Evolutionary conservation across 306 rosid genomes (phyloP).

Genomic region (Acacia acuminata): DNA sequence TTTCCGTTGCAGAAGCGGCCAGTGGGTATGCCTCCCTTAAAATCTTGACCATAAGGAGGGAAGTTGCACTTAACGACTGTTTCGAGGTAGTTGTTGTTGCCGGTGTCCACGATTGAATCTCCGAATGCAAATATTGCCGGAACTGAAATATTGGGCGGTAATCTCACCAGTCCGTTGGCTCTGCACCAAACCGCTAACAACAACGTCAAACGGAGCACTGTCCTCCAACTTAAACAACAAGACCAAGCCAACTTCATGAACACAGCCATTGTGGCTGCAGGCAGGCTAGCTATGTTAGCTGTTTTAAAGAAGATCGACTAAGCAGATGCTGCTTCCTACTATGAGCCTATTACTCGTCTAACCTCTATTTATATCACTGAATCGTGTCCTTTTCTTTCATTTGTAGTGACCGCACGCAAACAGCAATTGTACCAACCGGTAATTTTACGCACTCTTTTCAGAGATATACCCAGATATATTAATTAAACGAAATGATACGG

Average conservation of each 20-base stretch:
- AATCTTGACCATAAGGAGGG: slow-evolving; percentile 42
- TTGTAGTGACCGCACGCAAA: background rate
- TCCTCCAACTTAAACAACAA: background rate
- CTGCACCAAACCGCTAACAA: background rate
- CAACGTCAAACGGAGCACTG: background rate
- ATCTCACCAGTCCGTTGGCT: slow-evolving; percentile 4
- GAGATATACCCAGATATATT: background rate
- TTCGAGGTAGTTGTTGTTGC: slow-evolving; percentile 50
- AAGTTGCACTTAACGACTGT: slow-evolving; percentile 39
- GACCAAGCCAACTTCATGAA: background rate
- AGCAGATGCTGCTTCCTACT: background rate
- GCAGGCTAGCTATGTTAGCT: background rate
- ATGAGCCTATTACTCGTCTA: background rate
- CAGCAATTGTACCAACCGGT: background rate
- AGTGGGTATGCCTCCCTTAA: slow-evolving; percentile 37
- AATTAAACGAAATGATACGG: background rate
- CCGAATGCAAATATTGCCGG: slow-evolving; percentile 75
- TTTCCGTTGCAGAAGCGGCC: slow-evolving; percentile 48
- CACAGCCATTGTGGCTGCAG: background rate
- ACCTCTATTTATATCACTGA: background rate
- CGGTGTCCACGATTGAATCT: slow-evolving; percentile 80
- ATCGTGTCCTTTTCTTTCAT: background rate
- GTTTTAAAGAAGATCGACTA: background rate
- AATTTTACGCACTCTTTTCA: background rate
- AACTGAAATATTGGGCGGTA: slow-evolving; percentile 50